Conservation (phyloP, 1,139 yeast species). For the Kluyveromyces sp. region DNA sequence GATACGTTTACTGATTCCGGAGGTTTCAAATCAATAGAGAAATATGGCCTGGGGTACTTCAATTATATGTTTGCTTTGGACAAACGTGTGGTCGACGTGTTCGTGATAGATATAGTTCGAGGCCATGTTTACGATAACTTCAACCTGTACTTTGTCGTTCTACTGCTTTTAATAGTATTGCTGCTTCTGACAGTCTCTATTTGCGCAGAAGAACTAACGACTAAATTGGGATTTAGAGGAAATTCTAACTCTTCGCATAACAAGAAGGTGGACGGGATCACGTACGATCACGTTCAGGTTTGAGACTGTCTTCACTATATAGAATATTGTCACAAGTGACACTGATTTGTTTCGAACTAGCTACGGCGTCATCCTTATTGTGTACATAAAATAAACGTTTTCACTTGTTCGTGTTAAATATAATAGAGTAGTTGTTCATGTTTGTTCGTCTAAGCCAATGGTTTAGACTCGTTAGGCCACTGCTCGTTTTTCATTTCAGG, state of each 20-base stretch:
- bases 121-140: conserved; percentile 23
- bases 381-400: no score
- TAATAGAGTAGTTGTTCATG: neutral
- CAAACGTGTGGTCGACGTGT: conserved; percentile 19
- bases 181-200: conserved; percentile 13
- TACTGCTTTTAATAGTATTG: conserved; percentile 12
- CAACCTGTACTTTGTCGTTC: conserved; percentile 15
- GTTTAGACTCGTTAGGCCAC: conserved; percentile 22
- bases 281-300: conserved; percentile 20
- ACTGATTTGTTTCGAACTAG: no score
- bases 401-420: neutral
- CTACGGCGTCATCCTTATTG: no score
- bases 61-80: conserved; percentile 25
- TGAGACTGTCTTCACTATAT: no score
- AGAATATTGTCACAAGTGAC: no score
- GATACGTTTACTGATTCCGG: conserved; percentile 24
- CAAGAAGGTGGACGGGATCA: conserved; percentile 14
- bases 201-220: conserved; percentile 3
- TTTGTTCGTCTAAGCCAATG: conserved; percentile 9
- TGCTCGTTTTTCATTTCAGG: conserved; percentile 48
- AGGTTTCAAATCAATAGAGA: conserved; percentile 26
- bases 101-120: conserved; percentile 16
- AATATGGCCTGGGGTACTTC: conserved; percentile 32
- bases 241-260: conserved; percentile 7
- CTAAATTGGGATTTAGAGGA: conserved; percentile 7